Evolutionary conservation across 139 green algal genomes (phyloP), one percentile per base, ranked within the genome.

Genomic region (Zygnema circumcarinatum): DNA sequence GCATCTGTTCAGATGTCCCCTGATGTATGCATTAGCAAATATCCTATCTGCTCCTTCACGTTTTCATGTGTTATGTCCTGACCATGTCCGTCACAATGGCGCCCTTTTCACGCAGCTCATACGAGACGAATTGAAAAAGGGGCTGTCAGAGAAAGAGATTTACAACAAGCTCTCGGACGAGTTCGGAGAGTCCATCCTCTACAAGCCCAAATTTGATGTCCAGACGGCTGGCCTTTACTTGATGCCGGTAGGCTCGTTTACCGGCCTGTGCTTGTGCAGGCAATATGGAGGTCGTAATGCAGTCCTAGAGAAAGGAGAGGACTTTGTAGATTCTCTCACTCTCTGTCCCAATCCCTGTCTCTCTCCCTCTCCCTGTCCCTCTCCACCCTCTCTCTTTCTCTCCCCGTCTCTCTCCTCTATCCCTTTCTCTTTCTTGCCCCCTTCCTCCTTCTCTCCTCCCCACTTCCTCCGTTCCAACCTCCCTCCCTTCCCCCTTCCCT

Each of bases 141-240:
- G 80, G 2, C 32, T 25, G 7, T 68, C 35, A 38, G 80, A 86
- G 80, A 83, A 80, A 22, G 68, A 86, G 73, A 47, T 79, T 35
- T 79, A 84, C 80, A 39, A 41, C 7, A 82, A 41, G 32, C 73
- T 81, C 21, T 41, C 80, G 3, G 41, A 83, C 31, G 38, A 80
- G 31, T 86, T 84, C 22, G 38, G 80, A 38, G 80, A 86, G 73
- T 38, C 35, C 7, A 16, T 84, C 7, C 76, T 84, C 16, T 84
- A 84, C 47, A 11, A 81, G 7, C 76, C 76, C 7, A 42, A 73
- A 52, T 84, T 84, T 16, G 47, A 84, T 16, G 56, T 52, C 7
- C 76, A 84, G 76, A 72, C 76, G 11, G 76, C 76, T 25, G 47
- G 7, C 16, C 76, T 84, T 3, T 84, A 39, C 38, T 52, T 84